Conservation (phyloP, 148 eudicot genomes). For the Persicaria maculosa region DNA sequence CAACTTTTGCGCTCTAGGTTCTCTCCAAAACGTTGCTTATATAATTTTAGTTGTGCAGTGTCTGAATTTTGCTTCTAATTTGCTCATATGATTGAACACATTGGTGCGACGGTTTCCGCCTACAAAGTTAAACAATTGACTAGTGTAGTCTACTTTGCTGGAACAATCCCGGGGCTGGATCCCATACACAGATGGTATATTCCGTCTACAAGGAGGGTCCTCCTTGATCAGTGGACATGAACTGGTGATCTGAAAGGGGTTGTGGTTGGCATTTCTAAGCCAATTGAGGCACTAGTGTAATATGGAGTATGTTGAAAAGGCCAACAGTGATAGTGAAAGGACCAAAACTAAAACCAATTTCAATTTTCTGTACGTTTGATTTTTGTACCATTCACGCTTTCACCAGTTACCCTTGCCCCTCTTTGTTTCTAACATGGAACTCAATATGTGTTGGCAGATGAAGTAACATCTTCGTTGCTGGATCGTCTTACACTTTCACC, state of each 20-base stretch:
- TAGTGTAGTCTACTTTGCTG: too few relatives aligned
- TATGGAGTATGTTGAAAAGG: too few relatives aligned
- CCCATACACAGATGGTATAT: too few relatives aligned
- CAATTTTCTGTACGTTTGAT: neutral
- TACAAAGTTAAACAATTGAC: too few relatives aligned
- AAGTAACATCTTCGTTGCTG: neutral
- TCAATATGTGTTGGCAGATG: neutral
- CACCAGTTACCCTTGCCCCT: neutral
- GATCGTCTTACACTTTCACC: constrained; percentile 5
- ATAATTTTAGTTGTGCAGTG: neutral
- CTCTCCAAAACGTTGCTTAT: neutral
- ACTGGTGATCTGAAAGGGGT: too few relatives aligned
- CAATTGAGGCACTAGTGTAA: too few relatives aligned
- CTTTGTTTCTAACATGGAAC: neutral
- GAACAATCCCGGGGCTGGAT: too few relatives aligned
- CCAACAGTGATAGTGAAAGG: neutral
- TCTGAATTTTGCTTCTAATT: neutral
- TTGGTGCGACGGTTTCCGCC: neutral
- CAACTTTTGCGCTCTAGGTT: neutral
- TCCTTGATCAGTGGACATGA: too few relatives aligned
- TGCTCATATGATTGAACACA: neutral
- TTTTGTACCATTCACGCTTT: neutral
- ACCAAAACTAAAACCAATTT: neutral
- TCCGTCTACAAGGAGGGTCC: too few relatives aligned
- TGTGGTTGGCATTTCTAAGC: too few relatives aligned